These are phyloP conservation scores for Diaporthe sp. DNA, from an alignment of 2,329 filamentous ascomycete genomes.

Conservation along the genomic window DNA sequence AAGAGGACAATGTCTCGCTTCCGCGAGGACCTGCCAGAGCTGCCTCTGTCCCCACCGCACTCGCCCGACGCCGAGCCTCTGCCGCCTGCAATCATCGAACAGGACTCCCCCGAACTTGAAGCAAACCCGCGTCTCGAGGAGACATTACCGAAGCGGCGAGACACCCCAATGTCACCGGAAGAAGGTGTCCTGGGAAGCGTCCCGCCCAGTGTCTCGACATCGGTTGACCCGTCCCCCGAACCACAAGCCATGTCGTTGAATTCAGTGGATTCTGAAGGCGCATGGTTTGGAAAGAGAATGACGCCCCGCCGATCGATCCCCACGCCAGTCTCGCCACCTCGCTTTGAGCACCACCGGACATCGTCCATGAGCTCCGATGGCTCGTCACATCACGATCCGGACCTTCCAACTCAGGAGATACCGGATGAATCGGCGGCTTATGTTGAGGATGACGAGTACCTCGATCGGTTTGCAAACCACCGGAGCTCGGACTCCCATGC, in stretches of 20 bases:
- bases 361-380: conserved; percentile 37
- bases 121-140: conserved; percentile 34
- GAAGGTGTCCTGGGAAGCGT: conserved; percentile 19
- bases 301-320: conserved; percentile 50
- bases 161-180: conserved; percentile 35
- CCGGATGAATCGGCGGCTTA: conserved; percentile 72
- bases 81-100: conserved; percentile 41
- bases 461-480: conserved; percentile 62
- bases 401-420: conserved; percentile 50
- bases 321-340: conserved; percentile 44
- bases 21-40: conserved; percentile 89
- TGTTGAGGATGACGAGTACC: conserved; percentile 79
- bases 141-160: conserved; percentile 45
- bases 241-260: conserved; percentile 86
- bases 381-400: conserved; percentile 60
- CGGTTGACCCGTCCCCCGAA: conserved; percentile 61
- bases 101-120: conserved; percentile 37
- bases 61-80: conserved; percentile 74
- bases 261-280: conserved; percentile 94
- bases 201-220: conserved; percentile 29
- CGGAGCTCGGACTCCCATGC: conserved; percentile 38
- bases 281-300: conserved; percentile 75
- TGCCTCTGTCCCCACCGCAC: conserved; percentile 85
- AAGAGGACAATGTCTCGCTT: conserved; percentile 91
- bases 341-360: conserved; percentile 48